Evolutionary conservation across 192 early-diverging fungal species (phyloP).

Genomic region (Backusella tarrabulga): DNA sequence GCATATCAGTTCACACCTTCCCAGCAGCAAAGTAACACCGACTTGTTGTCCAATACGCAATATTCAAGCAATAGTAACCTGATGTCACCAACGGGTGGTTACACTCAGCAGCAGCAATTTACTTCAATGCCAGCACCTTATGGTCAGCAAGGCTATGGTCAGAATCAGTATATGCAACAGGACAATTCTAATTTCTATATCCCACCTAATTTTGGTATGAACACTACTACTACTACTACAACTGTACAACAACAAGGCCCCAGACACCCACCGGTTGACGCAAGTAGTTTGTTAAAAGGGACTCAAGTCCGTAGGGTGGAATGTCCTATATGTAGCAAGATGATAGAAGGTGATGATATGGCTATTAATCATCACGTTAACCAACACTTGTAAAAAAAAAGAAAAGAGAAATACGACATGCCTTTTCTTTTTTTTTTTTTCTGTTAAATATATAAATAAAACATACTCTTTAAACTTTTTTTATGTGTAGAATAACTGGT

Average conservation of each 20-base stretch:
- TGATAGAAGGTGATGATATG: constrained; percentile 28
- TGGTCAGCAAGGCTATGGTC: not conserved
- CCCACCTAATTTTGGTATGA: constrained; percentile 10
- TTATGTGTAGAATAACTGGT: not conserved
- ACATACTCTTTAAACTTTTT: not conserved
- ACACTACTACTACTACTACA: not conserved
- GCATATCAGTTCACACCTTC: not conserved
- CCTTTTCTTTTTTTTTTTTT: not conserved
- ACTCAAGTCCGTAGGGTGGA: constrained; percentile 20
- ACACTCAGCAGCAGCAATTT: not conserved
- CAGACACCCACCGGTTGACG: constrained; percentile 23
- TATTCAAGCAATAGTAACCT: not conserved
- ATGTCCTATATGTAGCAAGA: constrained; percentile 29
- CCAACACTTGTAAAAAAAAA: constrained; percentile 19
- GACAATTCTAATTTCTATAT: not conserved
- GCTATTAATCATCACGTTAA: constrained; percentile 36
- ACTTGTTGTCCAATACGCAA: not conserved
- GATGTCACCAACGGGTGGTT: constrained; percentile 2
- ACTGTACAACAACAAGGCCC: not conserved
- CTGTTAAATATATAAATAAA: not conserved
- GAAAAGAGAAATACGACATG: too few relatives aligned
- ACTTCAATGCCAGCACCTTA: not conserved
- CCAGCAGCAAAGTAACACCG: not conserved
- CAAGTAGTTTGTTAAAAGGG: constrained; percentile 11
- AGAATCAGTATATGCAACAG: not conserved